Conservation (phyloP, 2,329 filamentous ascomycete species). For the Teratosphaeria viscida region DNA sequence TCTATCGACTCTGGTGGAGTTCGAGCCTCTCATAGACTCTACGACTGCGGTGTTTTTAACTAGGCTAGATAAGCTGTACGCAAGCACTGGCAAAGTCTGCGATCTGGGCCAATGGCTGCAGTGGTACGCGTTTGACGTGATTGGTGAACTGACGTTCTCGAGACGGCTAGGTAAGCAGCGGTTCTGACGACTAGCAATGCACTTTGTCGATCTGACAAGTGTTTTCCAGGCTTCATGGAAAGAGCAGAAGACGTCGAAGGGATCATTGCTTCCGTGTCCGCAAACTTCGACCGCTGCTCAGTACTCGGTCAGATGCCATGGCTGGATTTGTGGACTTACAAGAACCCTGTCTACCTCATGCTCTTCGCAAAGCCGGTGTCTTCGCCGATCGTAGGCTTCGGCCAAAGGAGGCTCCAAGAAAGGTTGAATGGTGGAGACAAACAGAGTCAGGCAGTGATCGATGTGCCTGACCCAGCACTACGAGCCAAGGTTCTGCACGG, state of each 20-base stretch:
- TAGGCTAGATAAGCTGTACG: slow-evolving; percentile 24
- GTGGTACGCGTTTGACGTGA: slow-evolving; percentile 71
- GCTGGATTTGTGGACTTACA: slow-evolving; percentile 17
- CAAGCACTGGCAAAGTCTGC: slow-evolving; percentile 34
- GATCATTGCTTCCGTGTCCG: slow-evolving; percentile 13
- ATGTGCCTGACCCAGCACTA: slow-evolving; percentile 9
- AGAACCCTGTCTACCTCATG: slow-evolving; percentile 13
- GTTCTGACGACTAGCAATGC: not conserved
- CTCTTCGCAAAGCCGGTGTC: slow-evolving; percentile 13
- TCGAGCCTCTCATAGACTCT: slow-evolving; percentile 67
- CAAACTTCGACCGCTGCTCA: slow-evolving; percentile 18
- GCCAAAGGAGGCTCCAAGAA: slow-evolving; percentile 15
- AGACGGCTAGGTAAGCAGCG: slow-evolving; percentile 1
- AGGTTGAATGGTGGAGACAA: slow-evolving; percentile 9
- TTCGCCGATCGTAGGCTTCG: slow-evolving; percentile 15
- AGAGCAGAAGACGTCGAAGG: slow-evolving; percentile 11
- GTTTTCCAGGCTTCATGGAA: slow-evolving; percentile 11
- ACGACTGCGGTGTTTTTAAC: slow-evolving; percentile 54
- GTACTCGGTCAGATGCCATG: slow-evolving; percentile 21
- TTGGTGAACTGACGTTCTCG: slow-evolving; percentile 36
- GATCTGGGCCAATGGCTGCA: slow-evolving; percentile 63
- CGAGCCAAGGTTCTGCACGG: slow-evolving; percentile 13
- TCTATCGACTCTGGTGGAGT: slow-evolving; percentile 60
- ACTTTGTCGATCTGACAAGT: too few species aligned
- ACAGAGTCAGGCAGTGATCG: not conserved